These are phyloP conservation scores for Chaetoceros tenuissimus DNA, from an alignment of 108 stramenopile species.

Conservation along the genomic window DNA sequence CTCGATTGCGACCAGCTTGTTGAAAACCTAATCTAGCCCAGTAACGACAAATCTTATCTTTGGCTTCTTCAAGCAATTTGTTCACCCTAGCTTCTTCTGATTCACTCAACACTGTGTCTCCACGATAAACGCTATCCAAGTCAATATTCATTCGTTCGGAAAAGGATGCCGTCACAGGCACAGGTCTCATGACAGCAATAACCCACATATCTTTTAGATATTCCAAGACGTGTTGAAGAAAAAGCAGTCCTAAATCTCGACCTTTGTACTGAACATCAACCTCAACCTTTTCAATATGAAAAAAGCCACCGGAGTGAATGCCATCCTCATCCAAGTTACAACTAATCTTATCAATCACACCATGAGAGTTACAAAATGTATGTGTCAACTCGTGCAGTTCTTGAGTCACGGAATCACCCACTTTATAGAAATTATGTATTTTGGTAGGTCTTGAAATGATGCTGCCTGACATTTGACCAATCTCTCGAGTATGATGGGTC, in stretches of 20 bases:
- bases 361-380: not conserved
- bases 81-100: not conserved
- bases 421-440: not conserved
- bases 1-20: not conserved
- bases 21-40: constrained; percentile 2
- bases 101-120: no score
- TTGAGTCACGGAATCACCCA: not conserved
- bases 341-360: no score
- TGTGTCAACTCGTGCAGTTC: not conserved
- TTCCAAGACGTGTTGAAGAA: not conserved
- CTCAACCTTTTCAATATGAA: not conserved
- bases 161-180: not conserved
- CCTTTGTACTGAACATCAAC: not conserved
- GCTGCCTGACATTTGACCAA: no score
- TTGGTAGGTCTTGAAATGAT: no score
- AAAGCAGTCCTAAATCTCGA: constrained; percentile 1
- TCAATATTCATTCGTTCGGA: no score
- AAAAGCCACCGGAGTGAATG: not conserved
- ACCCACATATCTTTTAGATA: not conserved
- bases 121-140: no score
- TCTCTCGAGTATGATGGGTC: no score
- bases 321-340: not conserved
- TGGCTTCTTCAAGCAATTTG: not conserved
- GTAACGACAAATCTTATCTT: not conserved
- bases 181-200: not conserved